Percentiles rank a stretch among this genome's conserved stretches.
Conservation (phyloP, 164 flowering plant species). For the Sedum album region DNA sequence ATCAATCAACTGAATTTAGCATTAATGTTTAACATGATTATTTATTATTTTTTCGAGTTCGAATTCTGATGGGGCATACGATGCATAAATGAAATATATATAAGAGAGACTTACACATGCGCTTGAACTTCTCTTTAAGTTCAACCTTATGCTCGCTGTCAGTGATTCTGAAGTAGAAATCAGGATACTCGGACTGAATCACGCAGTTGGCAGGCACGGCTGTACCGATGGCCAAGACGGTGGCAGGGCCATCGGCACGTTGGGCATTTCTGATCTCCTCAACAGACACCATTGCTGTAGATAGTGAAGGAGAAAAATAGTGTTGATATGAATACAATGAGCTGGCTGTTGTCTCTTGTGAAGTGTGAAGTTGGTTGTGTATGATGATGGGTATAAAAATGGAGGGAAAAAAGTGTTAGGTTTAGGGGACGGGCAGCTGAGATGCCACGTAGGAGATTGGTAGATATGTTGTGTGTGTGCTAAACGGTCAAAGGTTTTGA, state of each 20-base stretch:
- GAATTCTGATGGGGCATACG: background rate
- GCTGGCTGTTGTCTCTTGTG: background rate
- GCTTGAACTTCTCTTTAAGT: slow-evolving; percentile 32
- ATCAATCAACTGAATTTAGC: no score
- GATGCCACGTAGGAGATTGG: background rate
- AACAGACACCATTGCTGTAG: slow-evolving; percentile 9
- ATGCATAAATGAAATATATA: background rate
- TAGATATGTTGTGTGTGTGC: background rate
- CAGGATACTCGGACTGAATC: slow-evolving; percentile 27
- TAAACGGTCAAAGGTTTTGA: background rate
- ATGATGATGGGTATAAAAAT: slow-evolving; percentile 5
- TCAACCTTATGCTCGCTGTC: slow-evolving; percentile 34
- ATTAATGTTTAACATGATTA: no score
- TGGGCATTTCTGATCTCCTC: slow-evolving; percentile 31
- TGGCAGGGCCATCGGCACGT: slow-evolving; percentile 27
- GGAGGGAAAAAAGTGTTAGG: background rate
- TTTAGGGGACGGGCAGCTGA: slow-evolving; percentile 1
- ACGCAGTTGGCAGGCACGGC: slow-evolving; percentile 31
- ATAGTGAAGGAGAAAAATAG: background rate
- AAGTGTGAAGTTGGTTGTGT: background rate
- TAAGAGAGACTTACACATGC: slow-evolving; percentile 31
- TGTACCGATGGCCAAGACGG: slow-evolving; percentile 32
- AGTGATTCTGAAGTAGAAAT: slow-evolving; percentile 35
- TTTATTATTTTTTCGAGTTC: background rate
- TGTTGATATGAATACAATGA: background rate